These are phyloP conservation scores for Nyctanthes arbortristis DNA, from an alignment of 257 asterid species.

Conservation along the genomic window DNA sequence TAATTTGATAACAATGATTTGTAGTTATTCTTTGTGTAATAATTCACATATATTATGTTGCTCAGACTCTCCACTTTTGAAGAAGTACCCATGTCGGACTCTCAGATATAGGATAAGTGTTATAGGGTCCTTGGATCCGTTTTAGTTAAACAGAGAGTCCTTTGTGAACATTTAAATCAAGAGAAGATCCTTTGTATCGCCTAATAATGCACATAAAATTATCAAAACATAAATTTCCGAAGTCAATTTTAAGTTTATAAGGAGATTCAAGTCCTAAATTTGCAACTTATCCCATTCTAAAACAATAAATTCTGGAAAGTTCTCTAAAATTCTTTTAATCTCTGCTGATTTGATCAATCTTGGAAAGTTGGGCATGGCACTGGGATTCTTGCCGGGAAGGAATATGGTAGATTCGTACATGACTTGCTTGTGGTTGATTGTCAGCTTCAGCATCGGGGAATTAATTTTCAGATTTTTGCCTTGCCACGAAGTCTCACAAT, in stretches of 20 bases:
- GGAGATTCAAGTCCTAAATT: neutral
- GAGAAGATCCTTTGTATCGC: too few relatives aligned
- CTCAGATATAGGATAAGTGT: too few relatives aligned
- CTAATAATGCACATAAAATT: too few relatives aligned
- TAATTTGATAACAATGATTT: neutral
- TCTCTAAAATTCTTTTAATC: constrained; percentile 3
- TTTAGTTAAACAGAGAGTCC: too few relatives aligned
- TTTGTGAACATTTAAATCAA: too few relatives aligned
- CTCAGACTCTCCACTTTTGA: too few relatives aligned
- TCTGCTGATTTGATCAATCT: neutral
- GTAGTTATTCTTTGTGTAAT: neutral
- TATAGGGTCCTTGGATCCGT: too few relatives aligned
- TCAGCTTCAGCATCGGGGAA: neutral
- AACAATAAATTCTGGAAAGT: neutral
- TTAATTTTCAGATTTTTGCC: neutral
- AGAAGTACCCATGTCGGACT: too few relatives aligned
- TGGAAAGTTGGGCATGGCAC: too few relatives aligned
- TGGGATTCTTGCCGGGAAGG: too few relatives aligned
- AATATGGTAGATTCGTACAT: neutral
- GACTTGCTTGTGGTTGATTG: neutral
- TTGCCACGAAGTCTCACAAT: neutral
- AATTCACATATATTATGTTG: neutral
- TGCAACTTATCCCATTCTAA: neutral
- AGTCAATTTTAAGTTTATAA: too few relatives aligned
- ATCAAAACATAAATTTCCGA: too few relatives aligned